These are phyloP conservation scores for Microsporum canis DNA, from an alignment of 2,329 filamentous ascomycete species.

Conservation along the genomic window DNA sequence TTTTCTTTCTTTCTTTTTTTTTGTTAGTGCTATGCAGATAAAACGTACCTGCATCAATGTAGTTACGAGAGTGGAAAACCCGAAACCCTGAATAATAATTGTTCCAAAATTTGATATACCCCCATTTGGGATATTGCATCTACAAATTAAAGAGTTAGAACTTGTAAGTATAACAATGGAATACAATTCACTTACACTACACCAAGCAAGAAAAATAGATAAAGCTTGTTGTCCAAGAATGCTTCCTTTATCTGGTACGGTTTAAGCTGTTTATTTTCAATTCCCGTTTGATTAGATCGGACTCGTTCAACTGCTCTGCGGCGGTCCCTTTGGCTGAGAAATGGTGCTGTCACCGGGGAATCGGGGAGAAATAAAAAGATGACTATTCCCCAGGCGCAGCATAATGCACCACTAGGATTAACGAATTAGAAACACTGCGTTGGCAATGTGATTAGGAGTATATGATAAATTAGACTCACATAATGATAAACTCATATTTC, in stretches of 20 bases:
- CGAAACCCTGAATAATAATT: slow-evolving; percentile 48
- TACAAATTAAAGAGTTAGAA: neutral
- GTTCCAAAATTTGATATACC: slow-evolving; percentile 50
- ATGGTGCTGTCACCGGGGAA: slow-evolving; percentile 44
- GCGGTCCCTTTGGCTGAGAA: slow-evolving; percentile 41
- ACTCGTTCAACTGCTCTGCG: slow-evolving; percentile 46
- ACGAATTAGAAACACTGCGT: neutral
- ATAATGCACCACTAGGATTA: slow-evolving; percentile 39
- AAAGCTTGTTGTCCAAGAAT: slow-evolving; percentile 48
- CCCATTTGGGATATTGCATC: slow-evolving; percentile 42
- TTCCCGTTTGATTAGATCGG: slow-evolving; percentile 47
- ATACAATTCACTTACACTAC: slow-evolving; percentile 25
- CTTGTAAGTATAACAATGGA: neutral
- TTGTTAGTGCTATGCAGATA: neutral
- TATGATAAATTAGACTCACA: slow-evolving; percentile 23
- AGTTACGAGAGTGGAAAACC: slow-evolving; percentile 44
- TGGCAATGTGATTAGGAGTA: neutral
- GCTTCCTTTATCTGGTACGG: slow-evolving; percentile 46
- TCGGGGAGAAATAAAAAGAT: slow-evolving; percentile 49
- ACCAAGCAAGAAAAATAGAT: slow-evolving; percentile 45
- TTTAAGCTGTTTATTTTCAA: slow-evolving; percentile 47
- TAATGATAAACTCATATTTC: slow-evolving; percentile 60
- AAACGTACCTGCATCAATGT: slow-evolving; percentile 40
- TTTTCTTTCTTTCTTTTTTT: neutral
- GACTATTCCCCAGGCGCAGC: slow-evolving; percentile 48